Conservation (phyloP, 169 alveolate species). For the Plasmodium fragile region DNA sequence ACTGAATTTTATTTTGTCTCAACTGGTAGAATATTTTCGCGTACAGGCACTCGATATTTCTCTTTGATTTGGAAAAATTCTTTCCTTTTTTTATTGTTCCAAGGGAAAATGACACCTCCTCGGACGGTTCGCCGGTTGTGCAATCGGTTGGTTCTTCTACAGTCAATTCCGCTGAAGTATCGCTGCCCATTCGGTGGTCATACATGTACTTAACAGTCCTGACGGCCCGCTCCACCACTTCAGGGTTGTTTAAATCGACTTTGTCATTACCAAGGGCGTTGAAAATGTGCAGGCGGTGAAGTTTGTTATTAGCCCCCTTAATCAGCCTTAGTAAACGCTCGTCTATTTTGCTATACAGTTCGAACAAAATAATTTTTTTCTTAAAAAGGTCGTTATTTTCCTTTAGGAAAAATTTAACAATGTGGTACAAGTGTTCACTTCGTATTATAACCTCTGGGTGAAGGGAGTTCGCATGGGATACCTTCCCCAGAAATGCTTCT, state of each 20-base stretch:
- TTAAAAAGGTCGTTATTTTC: constrained; percentile 39
- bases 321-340: constrained; percentile 9
- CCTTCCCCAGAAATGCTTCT: background rate
- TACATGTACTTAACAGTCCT: constrained; percentile 19
- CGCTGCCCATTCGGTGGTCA: background rate
- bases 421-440: constrained; percentile 4
- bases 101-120: constrained; percentile 2
- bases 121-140: background rate
- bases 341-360: constrained; percentile 40
- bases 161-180: background rate
- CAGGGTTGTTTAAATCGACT: background rate
- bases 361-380: constrained; percentile 40
- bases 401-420: constrained; percentile 29
- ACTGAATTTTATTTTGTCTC: constrained; percentile 5
- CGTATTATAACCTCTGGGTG: background rate
- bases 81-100: constrained; percentile 39
- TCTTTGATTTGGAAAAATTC: constrained; percentile 24
- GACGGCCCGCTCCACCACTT: constrained; percentile 18
- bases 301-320: constrained; percentile 7
- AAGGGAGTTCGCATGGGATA: background rate
- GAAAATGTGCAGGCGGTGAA: background rate
- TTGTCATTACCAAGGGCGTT: background rate
- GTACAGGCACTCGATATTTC: constrained; percentile 11
- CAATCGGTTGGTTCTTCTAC: background rate
- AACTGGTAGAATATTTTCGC: constrained; percentile 6